Conservation (phyloP, 2,329 filamentous ascomycete genomes). For the Fusarium sororula region DNA sequence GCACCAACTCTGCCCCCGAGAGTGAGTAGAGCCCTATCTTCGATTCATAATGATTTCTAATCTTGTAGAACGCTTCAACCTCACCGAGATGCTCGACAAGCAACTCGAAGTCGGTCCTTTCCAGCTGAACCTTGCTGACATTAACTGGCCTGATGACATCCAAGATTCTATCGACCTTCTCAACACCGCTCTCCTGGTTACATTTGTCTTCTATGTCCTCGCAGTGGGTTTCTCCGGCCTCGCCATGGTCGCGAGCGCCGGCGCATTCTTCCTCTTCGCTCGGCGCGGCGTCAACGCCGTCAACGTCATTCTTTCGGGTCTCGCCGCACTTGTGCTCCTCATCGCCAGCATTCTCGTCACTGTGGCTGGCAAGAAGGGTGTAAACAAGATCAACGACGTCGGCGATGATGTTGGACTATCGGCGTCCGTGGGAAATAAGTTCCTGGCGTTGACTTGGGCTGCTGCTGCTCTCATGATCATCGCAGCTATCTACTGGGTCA, state of each 20-base stretch:
- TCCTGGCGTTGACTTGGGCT: conserved; percentile 58
- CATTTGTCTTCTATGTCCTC: conserved; percentile 61
- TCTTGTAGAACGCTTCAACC: conserved; percentile 53
- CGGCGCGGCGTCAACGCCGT: conserved; percentile 40
- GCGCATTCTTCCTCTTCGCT: conserved; percentile 47
- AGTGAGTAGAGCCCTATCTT: conserved; percentile 43
- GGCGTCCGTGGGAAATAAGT: conserved; percentile 54
- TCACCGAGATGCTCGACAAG: conserved; percentile 57
- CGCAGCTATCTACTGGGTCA: conserved; percentile 53
- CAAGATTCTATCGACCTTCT: conserved; percentile 59
- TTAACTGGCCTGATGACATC: conserved; percentile 57
- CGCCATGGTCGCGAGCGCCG: conserved; percentile 52
- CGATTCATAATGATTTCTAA: neutral
- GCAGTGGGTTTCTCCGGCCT: conserved; percentile 54
- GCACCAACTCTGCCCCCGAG: conserved; percentile 52
- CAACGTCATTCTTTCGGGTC: conserved; percentile 51
- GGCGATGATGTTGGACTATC: conserved; percentile 57
- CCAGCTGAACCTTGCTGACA: conserved; percentile 54
- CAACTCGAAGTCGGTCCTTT: conserved; percentile 57
- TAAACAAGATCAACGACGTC: conserved; percentile 52
- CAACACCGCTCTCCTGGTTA: conserved; percentile 57
- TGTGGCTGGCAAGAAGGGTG: conserved; percentile 52
- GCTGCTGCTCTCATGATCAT: conserved; percentile 56
- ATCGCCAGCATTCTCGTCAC: conserved; percentile 56
- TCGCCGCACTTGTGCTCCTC: conserved; percentile 51